Evolutionary conservation across 441 rosid species (phyloP), one percentile per base, ranked within the genome.

Genomic region (Aleurites moluccanus): DNA sequence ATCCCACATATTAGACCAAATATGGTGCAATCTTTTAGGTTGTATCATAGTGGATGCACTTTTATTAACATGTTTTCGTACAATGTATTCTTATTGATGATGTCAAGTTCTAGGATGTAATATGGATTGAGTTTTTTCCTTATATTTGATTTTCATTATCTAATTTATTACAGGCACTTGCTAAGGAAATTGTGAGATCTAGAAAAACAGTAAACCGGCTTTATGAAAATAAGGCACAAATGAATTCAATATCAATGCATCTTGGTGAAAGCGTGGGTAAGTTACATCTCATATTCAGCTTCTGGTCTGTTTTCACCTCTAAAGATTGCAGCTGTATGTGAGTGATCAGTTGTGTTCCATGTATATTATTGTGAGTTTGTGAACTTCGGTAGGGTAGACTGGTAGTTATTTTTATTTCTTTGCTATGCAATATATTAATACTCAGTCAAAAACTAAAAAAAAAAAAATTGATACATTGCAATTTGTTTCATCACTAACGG

Each of bases 201-300:
- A 91, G 93, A 81, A 91, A 75, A 84, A 92, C 98, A 9, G 92
- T 90, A 52, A 89, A 90, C 78, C 95, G 95, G 9, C 85, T 94
- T 69, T 78, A 87, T 80, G 98, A 94, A 81, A 94, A 94, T 67
- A 94, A 88, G 84, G 98, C 97, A 7, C 98, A 94, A 75, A 70
- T 92, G 91, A 94, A 94, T 85, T 94, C 98, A 20, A 90, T 94
- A 81, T 94, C 97, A 3, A 92, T 92, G 98, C 98, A 92, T 72
- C 96, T 94, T n/a, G 97, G 98, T 13, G 97, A 92, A 82, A 94
- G 98, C 75, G 91, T 94, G 28, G 97, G 98, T 94, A 88, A 74
- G 82, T 67, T 84, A 28, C 75, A 75, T 69, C 82, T 65, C 64
- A 33, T 75, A 45, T 35, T 76, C 69, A 28, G 21, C 59, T 61